Base-by-base conservation (phyloP, 2,329 filamentous ascomycete genomes). In the Falciphora oryzae region DNA sequence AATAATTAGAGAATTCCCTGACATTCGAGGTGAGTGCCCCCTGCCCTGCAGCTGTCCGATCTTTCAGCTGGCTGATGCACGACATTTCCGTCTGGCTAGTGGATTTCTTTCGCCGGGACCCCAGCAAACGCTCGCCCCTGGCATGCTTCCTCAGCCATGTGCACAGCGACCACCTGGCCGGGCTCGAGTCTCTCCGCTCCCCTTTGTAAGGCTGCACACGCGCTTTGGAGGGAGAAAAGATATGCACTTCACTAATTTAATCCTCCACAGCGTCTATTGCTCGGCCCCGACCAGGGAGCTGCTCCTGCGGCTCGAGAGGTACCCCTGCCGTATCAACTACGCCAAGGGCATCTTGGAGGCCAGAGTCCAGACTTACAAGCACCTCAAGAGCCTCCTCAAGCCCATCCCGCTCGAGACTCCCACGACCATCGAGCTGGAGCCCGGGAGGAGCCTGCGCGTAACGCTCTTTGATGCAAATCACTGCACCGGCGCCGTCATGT, bases 391-490 rank as follows among this genome's bases (percentile, higher is more conserved):
- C 63, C 75, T 95, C 32, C 77, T 96, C 85, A 93, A 93, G 76
- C 83, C 92, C 0, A 83, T 98, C 38, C 93, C 93, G 0, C 77
- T 97, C 11, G 89, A 95, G 62, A 92, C 92, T 0, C 91, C 92
- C 0, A 93, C 89, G 0, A 76, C 79, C 4, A 85, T 98, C 60
- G 91, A 96, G 71, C 80, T 97, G 3, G 81, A 80, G 1, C 91
- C 89, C 0, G 85, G 85, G 1, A 83, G 84, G 60, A 78, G 77
- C n/a, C 86, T 97, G 29, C 86, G 88, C 60, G 91, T 96, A 25
- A 97, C 93, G 0, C 80, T 97, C 0, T 85, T 97, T 63, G 90
- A 97, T 77, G 93, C 94, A 1, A 97, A 98, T 70, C 94, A 97
- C 73, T 98, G 94, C 70, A 84, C 89, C 0, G 93, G 94, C 0